These are phyloP conservation scores for Tolypocladium inflatum DNA, from an alignment of 2,329 filamentous ascomycete species.

Conservation along the genomic window DNA sequence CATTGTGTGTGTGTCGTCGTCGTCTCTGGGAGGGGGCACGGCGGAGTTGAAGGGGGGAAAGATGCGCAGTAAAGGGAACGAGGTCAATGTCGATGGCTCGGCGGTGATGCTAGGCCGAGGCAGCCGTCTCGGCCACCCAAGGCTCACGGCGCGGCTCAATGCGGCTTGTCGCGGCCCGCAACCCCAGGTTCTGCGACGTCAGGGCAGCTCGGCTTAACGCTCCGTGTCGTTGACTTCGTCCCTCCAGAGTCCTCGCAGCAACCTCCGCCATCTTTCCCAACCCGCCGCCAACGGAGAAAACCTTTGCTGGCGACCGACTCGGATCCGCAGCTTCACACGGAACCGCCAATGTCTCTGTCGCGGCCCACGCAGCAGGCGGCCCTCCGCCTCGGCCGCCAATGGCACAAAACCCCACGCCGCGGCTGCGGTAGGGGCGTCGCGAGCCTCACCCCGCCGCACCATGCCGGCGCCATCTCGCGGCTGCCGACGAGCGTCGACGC, in stretches of 20 bases:
- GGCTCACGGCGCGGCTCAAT: conserved; percentile 22
- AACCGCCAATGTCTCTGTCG: conserved; percentile 34
- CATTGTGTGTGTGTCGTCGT: conserved; percentile 18
- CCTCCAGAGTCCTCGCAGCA: background rate
- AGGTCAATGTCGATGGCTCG: background rate
- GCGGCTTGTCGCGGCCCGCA: conserved; percentile 33
- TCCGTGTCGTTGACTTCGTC: background rate
- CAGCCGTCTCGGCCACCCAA: conserved; percentile 1
- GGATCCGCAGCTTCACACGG: background rate
- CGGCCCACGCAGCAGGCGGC: conserved; percentile 37
- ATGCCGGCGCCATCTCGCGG: conserved; percentile 74
- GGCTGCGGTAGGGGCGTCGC: conserved; percentile 43
- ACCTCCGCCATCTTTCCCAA: background rate
- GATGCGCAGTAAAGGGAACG: too few species aligned
- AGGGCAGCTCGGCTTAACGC: conserved; percentile 2
- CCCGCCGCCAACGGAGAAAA: conserved; percentile 28
- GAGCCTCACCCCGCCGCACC: conserved; percentile 70
- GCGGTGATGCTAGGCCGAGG: background rate
- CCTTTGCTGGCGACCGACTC: background rate
- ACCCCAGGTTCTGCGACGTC: conserved; percentile 7
- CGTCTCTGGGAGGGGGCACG: background rate
- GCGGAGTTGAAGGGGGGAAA: background rate
- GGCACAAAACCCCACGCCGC: conserved; percentile 7
- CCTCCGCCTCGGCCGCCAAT: conserved; percentile 19
- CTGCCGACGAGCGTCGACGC: conserved; percentile 70